Evolutionary conservation across 805 yeast species (phyloP).

Genomic region (Saccharomycopsis oosterbeekiorum): DNA sequence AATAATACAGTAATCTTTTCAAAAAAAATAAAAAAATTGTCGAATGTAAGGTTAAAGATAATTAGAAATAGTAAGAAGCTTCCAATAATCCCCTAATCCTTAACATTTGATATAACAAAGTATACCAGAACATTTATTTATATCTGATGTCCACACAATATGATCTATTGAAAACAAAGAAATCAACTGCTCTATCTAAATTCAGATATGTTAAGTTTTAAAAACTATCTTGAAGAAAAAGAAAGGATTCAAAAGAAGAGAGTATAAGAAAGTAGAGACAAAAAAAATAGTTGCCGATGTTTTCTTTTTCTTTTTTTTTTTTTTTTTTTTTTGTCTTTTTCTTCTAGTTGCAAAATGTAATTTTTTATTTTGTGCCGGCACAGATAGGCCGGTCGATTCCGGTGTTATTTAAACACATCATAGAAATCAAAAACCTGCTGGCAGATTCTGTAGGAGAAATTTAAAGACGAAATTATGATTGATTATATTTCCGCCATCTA

Average conservation of each 20-base stretch:
- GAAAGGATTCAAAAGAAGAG: conserved; percentile 14
- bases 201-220: conserved; percentile 26
- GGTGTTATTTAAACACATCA: background rate
- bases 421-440: conserved; percentile 4
- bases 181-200: conserved; percentile 33
- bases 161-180: conserved; percentile 23
- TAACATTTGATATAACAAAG: background rate
- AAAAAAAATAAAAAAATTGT: background rate
- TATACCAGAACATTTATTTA: conserved; percentile 23
- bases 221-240: conserved; percentile 25
- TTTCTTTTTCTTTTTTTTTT: background rate
- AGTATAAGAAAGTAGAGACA: conserved; percentile 2
- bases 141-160: conserved; percentile 46
- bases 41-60: background rate
- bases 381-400: background rate
- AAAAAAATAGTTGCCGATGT: background rate
- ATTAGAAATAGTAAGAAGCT: background rate
- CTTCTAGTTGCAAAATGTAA: background rate
- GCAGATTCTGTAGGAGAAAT: conserved; percentile 17
- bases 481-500: background rate
- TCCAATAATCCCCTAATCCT: background rate
- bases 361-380: background rate
- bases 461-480: background rate
- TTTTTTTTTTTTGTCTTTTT: background rate
- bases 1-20: too few relatives aligned